Conservation (phyloP, 306 rosid species). For the Trifolium pratense region DNA sequence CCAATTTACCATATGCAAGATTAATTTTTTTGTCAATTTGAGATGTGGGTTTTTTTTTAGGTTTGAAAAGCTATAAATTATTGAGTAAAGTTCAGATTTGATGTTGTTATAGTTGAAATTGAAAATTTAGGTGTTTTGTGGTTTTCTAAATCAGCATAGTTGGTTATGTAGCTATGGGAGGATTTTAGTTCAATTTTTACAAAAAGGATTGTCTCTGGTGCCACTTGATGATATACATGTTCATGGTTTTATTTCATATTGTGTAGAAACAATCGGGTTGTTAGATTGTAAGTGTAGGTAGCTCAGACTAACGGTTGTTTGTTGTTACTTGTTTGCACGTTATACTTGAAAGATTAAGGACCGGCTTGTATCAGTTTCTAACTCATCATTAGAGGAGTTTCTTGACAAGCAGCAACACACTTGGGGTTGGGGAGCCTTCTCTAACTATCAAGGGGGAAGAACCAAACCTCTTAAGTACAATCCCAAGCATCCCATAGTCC, state of each 20-base stretch:
- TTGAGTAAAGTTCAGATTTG: background rate
- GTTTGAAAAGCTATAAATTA: background rate
- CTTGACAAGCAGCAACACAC: background rate
- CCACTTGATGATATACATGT: slow-evolving; percentile 12
- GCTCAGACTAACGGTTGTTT: background rate
- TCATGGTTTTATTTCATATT: background rate
- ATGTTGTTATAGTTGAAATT: slow-evolving; percentile 9
- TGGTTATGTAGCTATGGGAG: slow-evolving; percentile 9
- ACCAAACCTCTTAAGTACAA: background rate
- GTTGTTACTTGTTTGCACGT: slow-evolving; percentile 14
- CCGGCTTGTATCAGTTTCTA: background rate
- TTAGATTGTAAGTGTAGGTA: background rate
- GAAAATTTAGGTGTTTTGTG: slow-evolving; percentile 3
- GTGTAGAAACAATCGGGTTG: background rate
- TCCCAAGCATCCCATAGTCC: background rate
- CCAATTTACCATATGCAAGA: background rate
- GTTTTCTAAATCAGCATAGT: background rate
- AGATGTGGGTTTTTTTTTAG: background rate
- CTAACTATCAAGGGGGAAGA: background rate
- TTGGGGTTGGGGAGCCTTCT: background rate
- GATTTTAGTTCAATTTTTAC: background rate
- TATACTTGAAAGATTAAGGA: slow-evolving; percentile 2
- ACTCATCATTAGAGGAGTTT: background rate
- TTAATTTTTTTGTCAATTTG: background rate
- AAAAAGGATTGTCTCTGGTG: slow-evolving; percentile 4